These are phyloP conservation scores for Carpinus viminea DNA, from an alignment of 306 rosid genomes.

Conservation along the genomic window DNA sequence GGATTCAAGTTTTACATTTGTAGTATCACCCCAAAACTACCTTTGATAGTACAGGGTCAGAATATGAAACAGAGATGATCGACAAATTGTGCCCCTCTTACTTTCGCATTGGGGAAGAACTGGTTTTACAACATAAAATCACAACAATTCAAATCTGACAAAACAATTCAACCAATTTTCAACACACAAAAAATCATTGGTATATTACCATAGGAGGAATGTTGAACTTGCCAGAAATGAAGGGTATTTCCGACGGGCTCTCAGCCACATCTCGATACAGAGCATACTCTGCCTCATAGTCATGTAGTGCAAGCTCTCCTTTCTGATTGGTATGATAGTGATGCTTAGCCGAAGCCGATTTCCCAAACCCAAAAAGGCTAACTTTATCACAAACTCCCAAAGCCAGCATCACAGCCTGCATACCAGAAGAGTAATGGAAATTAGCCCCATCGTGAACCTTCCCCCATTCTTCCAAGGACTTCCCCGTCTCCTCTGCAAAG, in stretches of 20 bases:
- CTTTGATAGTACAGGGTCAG: conserved; percentile 41
- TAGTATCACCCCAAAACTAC: conserved; percentile 43
- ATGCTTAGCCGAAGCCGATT: conserved; percentile 71
- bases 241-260: conserved; percentile 63
- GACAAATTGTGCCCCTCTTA: conserved; percentile 24
- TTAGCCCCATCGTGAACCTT: conserved; percentile 65
- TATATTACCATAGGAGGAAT: conserved; percentile 80
- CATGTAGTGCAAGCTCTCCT: conserved; percentile 84
- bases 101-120: conserved; percentile 9
- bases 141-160: conserved; percentile 28
- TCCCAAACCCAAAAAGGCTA: conserved; percentile 86
- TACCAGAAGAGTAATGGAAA: conserved; percentile 93
- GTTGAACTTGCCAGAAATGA: conserved; percentile 62
- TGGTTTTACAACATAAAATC: conserved; percentile 11
- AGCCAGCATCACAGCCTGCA: conserved; percentile 95
- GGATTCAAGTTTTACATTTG: conserved; percentile 51
- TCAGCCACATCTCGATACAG: conserved; percentile 71
- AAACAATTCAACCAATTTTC: conserved; percentile 28
- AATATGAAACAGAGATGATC: conserved; percentile 25
- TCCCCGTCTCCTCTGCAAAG: conserved; percentile 72
- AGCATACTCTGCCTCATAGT: conserved; percentile 88
- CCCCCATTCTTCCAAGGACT: conserved; percentile 69
- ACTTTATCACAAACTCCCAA: conserved; percentile 88
- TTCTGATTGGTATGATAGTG: conserved; percentile 96
- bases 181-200: conserved; percentile 40